Conservation (phyloP, 1,284 basidiomycete species). For the Ceratobasidium sp. region DNA sequence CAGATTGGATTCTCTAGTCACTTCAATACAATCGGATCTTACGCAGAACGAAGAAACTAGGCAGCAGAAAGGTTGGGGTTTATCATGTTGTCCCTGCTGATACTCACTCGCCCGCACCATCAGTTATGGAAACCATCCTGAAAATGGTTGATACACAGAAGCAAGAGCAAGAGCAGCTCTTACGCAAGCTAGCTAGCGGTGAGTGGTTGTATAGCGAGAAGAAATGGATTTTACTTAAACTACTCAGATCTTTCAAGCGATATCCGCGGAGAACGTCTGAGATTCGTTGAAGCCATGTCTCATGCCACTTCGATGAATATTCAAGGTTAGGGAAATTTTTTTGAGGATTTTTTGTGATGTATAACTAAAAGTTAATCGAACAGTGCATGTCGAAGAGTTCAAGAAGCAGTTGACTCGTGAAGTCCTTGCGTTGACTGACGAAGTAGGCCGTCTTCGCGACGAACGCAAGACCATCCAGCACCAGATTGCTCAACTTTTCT, state of each 20-base stretch:
- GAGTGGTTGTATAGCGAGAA: constrained; percentile 42
- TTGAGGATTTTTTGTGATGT: no score
- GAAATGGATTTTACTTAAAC: neutral
- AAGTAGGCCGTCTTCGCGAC: constrained; percentile 73
- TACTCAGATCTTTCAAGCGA: constrained; percentile 75
- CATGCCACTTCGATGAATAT: constrained; percentile 87
- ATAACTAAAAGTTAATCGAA: no score
- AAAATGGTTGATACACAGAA: constrained; percentile 70
- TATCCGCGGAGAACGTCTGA: constrained; percentile 80
- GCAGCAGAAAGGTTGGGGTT: constrained; percentile 12
- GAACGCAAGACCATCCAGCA: constrained; percentile 76
- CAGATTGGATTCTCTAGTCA: constrained; percentile 15
- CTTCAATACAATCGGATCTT: constrained; percentile 5
- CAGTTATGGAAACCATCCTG: constrained; percentile 65
- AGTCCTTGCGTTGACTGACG: constrained; percentile 74
- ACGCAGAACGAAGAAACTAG: constrained; percentile 1
- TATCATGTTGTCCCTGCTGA: constrained; percentile 36
- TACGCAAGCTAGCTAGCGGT: constrained; percentile 71
- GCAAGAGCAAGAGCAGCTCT: constrained; percentile 70
- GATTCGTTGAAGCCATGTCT: constrained; percentile 90
- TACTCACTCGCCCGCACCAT: constrained; percentile 19
- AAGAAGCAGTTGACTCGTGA: constrained; percentile 79
- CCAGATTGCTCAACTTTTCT: constrained; percentile 74
- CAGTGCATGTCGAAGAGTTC: constrained; percentile 84
- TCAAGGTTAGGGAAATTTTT: constrained; percentile 67